Conservation (phyloP, 495 filamentous ascomycete species). For the Penicillium dipodomyicola region DNA sequence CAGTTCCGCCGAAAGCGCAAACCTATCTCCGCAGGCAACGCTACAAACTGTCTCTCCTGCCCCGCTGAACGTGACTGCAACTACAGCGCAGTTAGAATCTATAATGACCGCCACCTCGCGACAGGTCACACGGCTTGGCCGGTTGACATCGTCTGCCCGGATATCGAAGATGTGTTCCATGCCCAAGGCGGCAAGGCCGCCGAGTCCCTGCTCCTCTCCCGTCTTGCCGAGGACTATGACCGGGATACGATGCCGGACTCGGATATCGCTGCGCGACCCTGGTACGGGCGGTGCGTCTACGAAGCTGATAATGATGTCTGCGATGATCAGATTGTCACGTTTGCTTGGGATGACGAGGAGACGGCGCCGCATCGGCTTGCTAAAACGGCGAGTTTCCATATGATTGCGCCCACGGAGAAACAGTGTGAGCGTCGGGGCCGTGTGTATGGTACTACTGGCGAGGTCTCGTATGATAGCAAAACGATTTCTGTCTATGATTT, state of each 20-base stretch:
- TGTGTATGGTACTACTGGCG: conserved; percentile 81
- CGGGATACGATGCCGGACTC: conserved; percentile 36
- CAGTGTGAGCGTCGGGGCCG: conserved; percentile 80
- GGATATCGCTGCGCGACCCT: conserved; percentile 61
- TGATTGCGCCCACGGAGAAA: conserved; percentile 85
- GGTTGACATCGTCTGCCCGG: conserved; percentile 79
- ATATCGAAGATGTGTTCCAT: conserved; percentile 68
- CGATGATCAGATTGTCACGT: conserved; percentile 85
- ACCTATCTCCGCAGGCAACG: conserved; percentile 64
- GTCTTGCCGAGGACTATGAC: conserved; percentile 68
- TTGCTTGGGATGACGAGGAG: conserved; percentile 66
- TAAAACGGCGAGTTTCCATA: conserved; percentile 88
- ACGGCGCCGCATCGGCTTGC: conserved; percentile 50
- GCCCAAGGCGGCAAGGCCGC: conserved; percentile 24
- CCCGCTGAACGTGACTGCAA: conserved; percentile 67
- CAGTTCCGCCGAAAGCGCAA: conserved; percentile 75
- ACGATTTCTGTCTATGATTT: conserved; percentile 47
- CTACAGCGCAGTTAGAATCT: conserved; percentile 81
- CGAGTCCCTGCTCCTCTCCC: conserved; percentile 28
- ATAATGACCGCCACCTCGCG: conserved; percentile 58
- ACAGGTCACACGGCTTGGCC: conserved; percentile 72
- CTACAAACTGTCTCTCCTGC: conserved; percentile 89
- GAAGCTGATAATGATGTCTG: conserved; percentile 85
- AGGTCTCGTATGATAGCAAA: conserved; percentile 68
- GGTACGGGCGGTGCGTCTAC: conserved; percentile 94